Base-by-base conservation (phyloP, 2,329 filamentous ascomycete species). In the Monilinia polystroma region DNA sequence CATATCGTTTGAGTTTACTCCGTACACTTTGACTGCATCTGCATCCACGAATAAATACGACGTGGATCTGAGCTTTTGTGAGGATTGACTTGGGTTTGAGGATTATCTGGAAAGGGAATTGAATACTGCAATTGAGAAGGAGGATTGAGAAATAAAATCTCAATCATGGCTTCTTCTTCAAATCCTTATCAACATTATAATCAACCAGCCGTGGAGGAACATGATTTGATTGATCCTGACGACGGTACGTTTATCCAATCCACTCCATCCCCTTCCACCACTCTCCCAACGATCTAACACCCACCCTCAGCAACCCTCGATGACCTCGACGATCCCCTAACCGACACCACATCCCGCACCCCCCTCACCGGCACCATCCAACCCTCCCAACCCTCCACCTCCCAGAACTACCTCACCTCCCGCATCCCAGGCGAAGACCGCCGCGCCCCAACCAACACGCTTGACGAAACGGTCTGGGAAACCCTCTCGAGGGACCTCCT, bases 391-490 rank as follows among this genome's bases (percentile, higher is more conserved):
- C 81, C 82, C 68, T 83, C 85, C 45, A 86, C 87, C 51, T 41
- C 38, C 74, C 88, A 94, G 77, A 87, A 84, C 75, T 96, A 94
- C 78, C 85, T 97, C 73, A 97, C 93, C 35, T 95, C 92, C 29
- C 88, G 88, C 67, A 96, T 99, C 76, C 90, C 90, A 2, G 95
- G 95, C 72, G 94, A 98, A 79, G 95, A 99, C 81, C 90, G 95
- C 65, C 86, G 90, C 70, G 93, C 95, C 20, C 87, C 93, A 10
- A 88, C 90, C 72, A 96, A 96, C 80, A 99, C 95, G 56, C 96
- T 99, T 78, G 95, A 99, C 79, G 95, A 99, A 81, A 89, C 88
- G 1, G 95, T 99, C 52, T 99, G 95, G 95, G 92, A 94, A 54
- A 99, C 95, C n/a, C 83, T 99, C 68, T 92, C 91, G 63, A 90